phyloP scores from a whole-genome alignment of 129 eudicot species.

The Artemisia annua region DNA sequence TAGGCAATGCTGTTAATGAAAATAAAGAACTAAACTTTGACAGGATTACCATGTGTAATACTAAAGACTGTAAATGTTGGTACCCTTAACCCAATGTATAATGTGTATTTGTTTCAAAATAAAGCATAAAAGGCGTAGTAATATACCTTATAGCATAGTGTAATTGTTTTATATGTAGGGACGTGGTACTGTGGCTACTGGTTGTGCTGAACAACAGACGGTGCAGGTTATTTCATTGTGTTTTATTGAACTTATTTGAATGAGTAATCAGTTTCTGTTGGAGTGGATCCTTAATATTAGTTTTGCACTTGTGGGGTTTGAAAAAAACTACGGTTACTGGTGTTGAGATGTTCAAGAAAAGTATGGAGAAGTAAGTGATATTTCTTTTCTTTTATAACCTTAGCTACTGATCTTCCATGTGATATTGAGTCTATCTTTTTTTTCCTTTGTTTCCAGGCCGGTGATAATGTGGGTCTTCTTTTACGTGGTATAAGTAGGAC shows the following conservation, averaged over 20 bases:
- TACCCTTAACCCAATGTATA: neutral
- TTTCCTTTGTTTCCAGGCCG: slow-evolving; percentile 54
- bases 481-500: slow-evolving; percentile 82
- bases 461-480: too few relatives aligned
- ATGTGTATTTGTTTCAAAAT: neutral
- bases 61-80: neutral
- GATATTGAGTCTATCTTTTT: neutral
- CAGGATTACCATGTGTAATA: neutral
- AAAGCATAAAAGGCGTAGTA: slow-evolving; percentile 4
- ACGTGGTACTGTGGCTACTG: slow-evolving; percentile 97
- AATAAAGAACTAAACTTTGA: neutral
- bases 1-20: neutral
- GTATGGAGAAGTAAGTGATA: slow-evolving; percentile 67
- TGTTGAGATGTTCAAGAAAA: slow-evolving; percentile 98
- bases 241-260: slow-evolving; percentile 1
- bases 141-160: neutral
- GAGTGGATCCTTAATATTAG: neutral
- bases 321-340: slow-evolving; percentile 84
- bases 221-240: slow-evolving; percentile 51
- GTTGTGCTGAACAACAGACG: slow-evolving; percentile 88
- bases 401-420: neutral
- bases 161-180: slow-evolving; percentile 43
- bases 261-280: slow-evolving; percentile 9
- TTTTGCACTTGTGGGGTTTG: slow-evolving; percentile 47
- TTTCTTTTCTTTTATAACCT: neutral